Evolutionary conservation across 2,329 filamentous ascomycete genomes (phyloP), one percentile per base, ranked within the genome.

Genomic region (Ophiostoma australiae): DNA sequence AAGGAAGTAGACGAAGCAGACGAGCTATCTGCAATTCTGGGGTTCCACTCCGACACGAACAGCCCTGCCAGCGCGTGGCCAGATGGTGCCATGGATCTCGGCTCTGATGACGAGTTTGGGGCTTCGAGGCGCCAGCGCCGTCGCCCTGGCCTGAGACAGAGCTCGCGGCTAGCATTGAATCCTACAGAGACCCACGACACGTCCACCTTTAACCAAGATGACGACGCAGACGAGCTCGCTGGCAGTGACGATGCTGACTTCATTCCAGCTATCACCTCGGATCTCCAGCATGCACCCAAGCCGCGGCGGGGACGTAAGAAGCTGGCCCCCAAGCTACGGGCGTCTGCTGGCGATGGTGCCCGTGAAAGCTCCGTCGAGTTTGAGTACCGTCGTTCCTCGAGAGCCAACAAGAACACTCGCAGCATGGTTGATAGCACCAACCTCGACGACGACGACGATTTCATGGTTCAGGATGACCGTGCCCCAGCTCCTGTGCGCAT

Each of bases 391-490:
- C 82, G 85, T 52, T 87, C 85, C 0, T 79, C 78, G 0, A 80
- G 86, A 44, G 78, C 83, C 0, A 85, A 78, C 7, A 82, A 81
- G 70, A 80, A 81, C 71, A 80, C 76, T 1, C 78, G 76, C 33
- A 82, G 75, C 71, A 85, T 87, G 81, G 77, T 77, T 4, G 89
- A 90, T 73, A 79, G 80, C 1, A 81, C 84, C 1, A 80, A 86
- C 2, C 80, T 44, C 71, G 86, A 91, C 58, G 87, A 90, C 11
- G 87, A 91, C 20, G 80, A 91, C 20, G 81, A 80, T 1, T 82
- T 85, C 69, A 86, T 84, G 73, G 76, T 80, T 1, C 80, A 83
- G 0, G 85, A 86, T 1, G 82, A 84, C 35, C 83, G 79, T 69
- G 75, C 80, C 0, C 76, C 78, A 0, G 79, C 76, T 20, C 81